Conservation (phyloP, 2,329 filamentous ascomycete species). For the Nannizzia gypsea region DNA sequence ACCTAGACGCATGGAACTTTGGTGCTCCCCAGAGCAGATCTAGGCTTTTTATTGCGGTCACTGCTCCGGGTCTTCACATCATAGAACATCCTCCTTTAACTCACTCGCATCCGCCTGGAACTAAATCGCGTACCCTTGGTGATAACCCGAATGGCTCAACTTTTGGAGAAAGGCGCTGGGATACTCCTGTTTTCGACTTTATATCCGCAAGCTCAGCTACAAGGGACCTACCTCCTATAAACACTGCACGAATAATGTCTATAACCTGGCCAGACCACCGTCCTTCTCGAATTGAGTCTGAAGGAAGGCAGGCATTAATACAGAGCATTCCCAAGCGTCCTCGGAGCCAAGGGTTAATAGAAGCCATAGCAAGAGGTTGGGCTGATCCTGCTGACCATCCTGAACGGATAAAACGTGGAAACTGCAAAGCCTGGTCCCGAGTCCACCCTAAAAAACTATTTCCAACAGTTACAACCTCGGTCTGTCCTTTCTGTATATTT, state of each 20-base stretch:
- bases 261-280: slow-evolving; percentile 58
- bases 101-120: slow-evolving; percentile 46
- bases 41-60: slow-evolving; percentile 59
- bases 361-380: slow-evolving; percentile 14
- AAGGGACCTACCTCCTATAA: slow-evolving; percentile 50
- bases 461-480: slow-evolving; percentile 50
- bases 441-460: slow-evolving; percentile 42
- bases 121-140: slow-evolving; percentile 39
- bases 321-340: slow-evolving; percentile 48
- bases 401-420: slow-evolving; percentile 8
- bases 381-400: slow-evolving; percentile 14
- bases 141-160: slow-evolving; percentile 46
- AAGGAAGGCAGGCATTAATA: slow-evolving; percentile 37
- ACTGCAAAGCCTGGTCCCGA: slow-evolving; percentile 13
- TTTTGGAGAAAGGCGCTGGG: slow-evolving; percentile 44
- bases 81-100: slow-evolving; percentile 48
- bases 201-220: slow-evolving; percentile 45
- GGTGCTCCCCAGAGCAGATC: slow-evolving; percentile 55
- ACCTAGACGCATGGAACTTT: slow-evolving; percentile 57
- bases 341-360: slow-evolving; percentile 11
- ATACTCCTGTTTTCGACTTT: slow-evolving; percentile 46
- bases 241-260: slow-evolving; percentile 51
- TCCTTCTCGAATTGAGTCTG: slow-evolving; percentile 32
- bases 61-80: slow-evolving; percentile 52
- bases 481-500: slow-evolving; percentile 43